A percentile compares a stretch with the other conserved stretches of the same genome.
phyloP scores from a whole-genome alignment of 148 eudicot species.

The Silene latifolia region DNA sequence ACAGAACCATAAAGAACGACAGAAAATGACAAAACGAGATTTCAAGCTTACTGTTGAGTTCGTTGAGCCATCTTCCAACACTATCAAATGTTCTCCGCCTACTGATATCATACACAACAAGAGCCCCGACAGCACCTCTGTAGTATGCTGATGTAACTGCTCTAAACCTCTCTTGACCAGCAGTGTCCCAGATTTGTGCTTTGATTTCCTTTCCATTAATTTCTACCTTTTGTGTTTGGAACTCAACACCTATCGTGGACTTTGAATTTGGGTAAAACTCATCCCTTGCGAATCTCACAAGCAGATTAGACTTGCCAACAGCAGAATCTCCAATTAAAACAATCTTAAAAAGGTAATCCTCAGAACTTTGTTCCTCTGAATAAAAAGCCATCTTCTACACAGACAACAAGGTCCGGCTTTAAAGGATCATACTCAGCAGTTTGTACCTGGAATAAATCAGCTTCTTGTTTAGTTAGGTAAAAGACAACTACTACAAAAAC shows the following conservation, averaged over 20 bases:
- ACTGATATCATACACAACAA: constrained; percentile 88
- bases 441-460: constrained; percentile 4
- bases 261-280: constrained; percentile 88
- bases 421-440: constrained; percentile 30
- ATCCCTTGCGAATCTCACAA: constrained; percentile 93
- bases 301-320: constrained; percentile 95
- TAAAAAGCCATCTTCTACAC: constrained; percentile 55
- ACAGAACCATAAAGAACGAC: background rate
- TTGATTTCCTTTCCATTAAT: constrained; percentile 90
- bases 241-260: constrained; percentile 95
- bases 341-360: constrained; percentile 90
- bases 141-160: constrained; percentile 98
- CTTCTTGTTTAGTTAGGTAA: background rate
- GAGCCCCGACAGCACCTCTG: constrained; percentile 99
- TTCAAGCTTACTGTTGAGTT: constrained; percentile 77
- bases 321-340: constrained; percentile 95
- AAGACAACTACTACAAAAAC: background rate
- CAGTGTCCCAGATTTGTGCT: constrained; percentile 99
- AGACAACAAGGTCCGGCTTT: constrained; percentile 22
- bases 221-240: constrained; percentile 88
- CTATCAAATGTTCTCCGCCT: constrained; percentile 82
- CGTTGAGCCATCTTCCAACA: constrained; percentile 93
- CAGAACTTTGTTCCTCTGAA: constrained; percentile 51
- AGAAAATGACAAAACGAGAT: background rate
- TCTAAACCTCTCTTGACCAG: constrained; percentile 97